phyloP scores from a whole-genome alignment of 2,329 filamentous ascomycete species.

The Pestalotiopsis sp. region DNA sequence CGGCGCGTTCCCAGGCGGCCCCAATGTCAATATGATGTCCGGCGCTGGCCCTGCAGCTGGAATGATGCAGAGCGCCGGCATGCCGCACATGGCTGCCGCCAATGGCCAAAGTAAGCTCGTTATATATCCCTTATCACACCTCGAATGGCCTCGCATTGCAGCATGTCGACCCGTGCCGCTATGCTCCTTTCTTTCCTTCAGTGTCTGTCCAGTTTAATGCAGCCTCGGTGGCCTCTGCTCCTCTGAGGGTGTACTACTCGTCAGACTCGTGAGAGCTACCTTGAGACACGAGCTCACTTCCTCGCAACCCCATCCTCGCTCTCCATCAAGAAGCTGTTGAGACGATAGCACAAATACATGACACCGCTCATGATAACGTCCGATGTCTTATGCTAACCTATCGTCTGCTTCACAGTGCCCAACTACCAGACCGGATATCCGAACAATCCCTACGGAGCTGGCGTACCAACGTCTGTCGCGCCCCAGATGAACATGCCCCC shows the following conservation, averaged over 20 bases:
- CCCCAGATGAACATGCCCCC: constrained; percentile 50
- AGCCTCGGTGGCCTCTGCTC: background rate
- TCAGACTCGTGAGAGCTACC: background rate
- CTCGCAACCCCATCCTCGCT: background rate
- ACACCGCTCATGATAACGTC: background rate
- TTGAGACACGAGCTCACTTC: constrained; percentile 16
- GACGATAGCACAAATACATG: constrained; percentile 9
- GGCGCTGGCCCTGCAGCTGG: constrained; percentile 50
- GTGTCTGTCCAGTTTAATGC: background rate
- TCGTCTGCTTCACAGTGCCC: constrained; percentile 46
- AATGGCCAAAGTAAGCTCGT: constrained; percentile 62
- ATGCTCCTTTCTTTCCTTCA: background rate
- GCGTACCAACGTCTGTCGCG: constrained; percentile 50
- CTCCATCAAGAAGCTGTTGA: constrained; percentile 14
- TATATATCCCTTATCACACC: constrained; percentile 16
- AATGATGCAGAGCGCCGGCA: constrained; percentile 66
- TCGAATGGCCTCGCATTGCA: background rate
- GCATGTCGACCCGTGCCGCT: background rate
- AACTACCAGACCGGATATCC: constrained; percentile 61
- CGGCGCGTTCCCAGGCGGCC: constrained; percentile 48
- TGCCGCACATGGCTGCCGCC: constrained; percentile 57
- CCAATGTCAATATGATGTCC: constrained; percentile 62
- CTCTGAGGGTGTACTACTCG: background rate
- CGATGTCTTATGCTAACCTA: constrained; percentile 18
- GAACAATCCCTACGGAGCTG: constrained; percentile 57